Percentiles rank a stretch among this genome's conserved stretches.
Conservation (phyloP, 2,329 filamentous ascomycete genomes). For the Ophiostoma ulmi region DNA sequence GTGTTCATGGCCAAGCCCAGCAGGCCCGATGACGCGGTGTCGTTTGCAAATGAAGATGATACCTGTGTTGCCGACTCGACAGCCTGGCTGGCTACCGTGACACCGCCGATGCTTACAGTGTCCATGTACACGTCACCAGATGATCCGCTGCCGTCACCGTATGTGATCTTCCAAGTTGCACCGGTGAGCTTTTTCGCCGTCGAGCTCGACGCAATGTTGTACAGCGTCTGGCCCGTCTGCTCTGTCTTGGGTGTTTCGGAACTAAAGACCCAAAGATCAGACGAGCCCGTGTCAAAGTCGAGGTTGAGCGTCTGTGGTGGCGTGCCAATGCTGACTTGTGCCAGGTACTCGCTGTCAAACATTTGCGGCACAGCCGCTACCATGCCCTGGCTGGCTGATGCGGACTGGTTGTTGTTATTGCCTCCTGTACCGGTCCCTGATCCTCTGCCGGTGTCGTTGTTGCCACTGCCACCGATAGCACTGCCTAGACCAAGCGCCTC, state of each 20-base stretch:
- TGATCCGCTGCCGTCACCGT: conserved; percentile 41
- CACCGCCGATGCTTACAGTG: conserved; percentile 40
- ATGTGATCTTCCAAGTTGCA: conserved; percentile 38
- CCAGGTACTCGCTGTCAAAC: conserved; percentile 48
- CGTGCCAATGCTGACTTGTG: conserved; percentile 46
- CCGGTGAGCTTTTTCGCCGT: conserved; percentile 35
- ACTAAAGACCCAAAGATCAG: conserved; percentile 33
- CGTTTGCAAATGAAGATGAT: conserved; percentile 38
- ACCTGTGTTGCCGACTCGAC: conserved; percentile 42
- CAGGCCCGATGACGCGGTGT: conserved; percentile 40
- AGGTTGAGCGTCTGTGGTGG: conserved; percentile 15
- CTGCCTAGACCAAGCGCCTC: background rate
- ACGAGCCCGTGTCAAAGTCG: conserved; percentile 20
- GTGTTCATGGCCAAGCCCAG: conserved; percentile 42
- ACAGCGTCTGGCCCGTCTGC: conserved; percentile 38
- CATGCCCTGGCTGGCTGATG: conserved; percentile 29
- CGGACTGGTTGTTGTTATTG: background rate
- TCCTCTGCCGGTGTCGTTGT: background rate
- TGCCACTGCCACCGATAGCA: background rate
- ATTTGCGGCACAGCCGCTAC: conserved; percentile 43
- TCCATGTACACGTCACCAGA: conserved; percentile 42
- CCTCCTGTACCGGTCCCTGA: background rate
- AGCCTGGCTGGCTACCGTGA: conserved; percentile 40
- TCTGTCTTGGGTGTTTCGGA: conserved; percentile 33
- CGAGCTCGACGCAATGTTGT: conserved; percentile 37